Base-by-base conservation (phyloP, 2,329 filamentous ascomycete genomes). In the Fusarium camptoceras region DNA sequence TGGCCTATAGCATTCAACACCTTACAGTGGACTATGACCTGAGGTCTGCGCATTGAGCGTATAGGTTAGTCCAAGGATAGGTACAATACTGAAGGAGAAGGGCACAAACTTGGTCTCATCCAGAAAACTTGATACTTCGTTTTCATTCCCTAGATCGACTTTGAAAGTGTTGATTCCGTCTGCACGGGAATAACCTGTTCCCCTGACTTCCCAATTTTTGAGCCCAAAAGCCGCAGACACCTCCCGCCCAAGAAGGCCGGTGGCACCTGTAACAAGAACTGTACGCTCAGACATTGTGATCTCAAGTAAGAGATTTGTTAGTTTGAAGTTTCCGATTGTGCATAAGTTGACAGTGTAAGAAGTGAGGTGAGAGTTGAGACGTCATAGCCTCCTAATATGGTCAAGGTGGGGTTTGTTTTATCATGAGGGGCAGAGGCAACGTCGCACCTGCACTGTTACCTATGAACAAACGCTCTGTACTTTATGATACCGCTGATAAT, bases 11-110 rank as follows among this genome's bases (percentile, higher is more conserved):
- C n/a, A 6, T 16, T 31, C 6, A 49, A 28, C 47, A 51, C 53
- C 89, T 78, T 81, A 94, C 93, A 95, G 78, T 97, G 94, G 37
- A 97, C 87, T 46, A 97, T 89, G 55, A 92, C 93, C 65, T 91
- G 83, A 9, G 93, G 93, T 76, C 92, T 93, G 24, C 39, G 37
- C 16, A 20, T 51, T 34, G 41, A 43, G n/a, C 11, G 24, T 25
- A 15, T 12, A 34, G 27, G 31, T 70, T 62, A 62, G 64, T 63
- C 48, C 50, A 30, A 30, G 24, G 59, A 48, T 30, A 12, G 30
- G 30, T 12, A 20, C n/a, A 27, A 12, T 22, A 37, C 28, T 7
- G 5, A 20, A n/a, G 22, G 37, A 12, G 16, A 18, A 12, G 14
- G 8, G 4, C 47, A 30, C 73, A 8, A 71, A 91, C 89, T 86